phyloP scores from a whole-genome alignment of 192 early-diverging fungal genomes.

The Rhizophagus clarus region DNA sequence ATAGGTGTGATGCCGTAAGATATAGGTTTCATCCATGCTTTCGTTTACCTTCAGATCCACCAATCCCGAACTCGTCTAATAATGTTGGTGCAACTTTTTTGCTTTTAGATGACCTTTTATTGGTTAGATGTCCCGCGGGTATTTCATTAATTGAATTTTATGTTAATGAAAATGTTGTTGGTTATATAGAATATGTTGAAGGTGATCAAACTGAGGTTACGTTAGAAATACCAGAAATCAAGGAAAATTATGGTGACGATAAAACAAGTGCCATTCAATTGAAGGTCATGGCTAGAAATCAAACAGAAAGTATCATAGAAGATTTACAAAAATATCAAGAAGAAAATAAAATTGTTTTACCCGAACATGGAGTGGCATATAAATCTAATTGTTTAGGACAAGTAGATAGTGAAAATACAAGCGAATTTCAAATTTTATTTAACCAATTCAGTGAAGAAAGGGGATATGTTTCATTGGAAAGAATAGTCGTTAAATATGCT shows the following conservation, averaged over 20 bases:
- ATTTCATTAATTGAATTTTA: conserved; percentile 62
- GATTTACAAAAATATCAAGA: neutral
- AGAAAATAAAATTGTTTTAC: conserved; percentile 3
- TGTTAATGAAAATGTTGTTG: conserved; percentile 48
- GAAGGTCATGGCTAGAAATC: conserved; percentile 2
- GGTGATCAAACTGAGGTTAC: conserved; percentile 30
- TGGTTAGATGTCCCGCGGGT: conserved; percentile 37
- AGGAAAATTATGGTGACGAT: neutral
- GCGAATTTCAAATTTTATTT: conserved; percentile 24
- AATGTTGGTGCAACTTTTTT: neutral
- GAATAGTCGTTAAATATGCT: conserved; percentile 45
- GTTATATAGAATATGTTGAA: conserved; percentile 60
- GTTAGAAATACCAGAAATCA: neutral
- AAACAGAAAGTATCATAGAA: conserved; percentile 8
- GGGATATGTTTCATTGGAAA: neutral
- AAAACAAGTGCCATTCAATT: neutral
- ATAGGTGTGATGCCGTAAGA: conserved; percentile 60
- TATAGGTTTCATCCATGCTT: conserved; percentile 62
- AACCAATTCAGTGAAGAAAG: neutral
- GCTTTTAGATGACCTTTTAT: conserved; percentile 8
- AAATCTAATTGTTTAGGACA: conserved; percentile 26
- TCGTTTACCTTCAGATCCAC: conserved; percentile 53
- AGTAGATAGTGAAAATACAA: neutral
- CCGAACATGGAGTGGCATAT: conserved; percentile 8
- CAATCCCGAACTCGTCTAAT: neutral